Conservation (phyloP, 345 rosid genomes). For the Salix viminalis region DNA sequence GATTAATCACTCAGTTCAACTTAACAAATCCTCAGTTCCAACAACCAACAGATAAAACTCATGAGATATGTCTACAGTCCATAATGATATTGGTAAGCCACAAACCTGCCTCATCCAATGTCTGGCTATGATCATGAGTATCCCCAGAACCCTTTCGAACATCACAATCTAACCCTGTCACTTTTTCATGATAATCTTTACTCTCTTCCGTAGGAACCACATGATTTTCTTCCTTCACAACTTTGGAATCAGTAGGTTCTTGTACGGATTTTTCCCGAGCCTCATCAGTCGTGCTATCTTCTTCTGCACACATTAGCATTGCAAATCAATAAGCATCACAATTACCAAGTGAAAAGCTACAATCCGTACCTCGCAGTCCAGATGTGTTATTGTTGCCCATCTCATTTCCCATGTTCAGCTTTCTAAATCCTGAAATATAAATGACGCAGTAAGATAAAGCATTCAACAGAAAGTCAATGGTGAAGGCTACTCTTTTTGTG, state of each 20-base stretch:
- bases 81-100: background rate
- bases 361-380: conserved; percentile 35
- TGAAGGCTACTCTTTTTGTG: conserved; percentile 10
- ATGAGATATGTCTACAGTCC: no score
- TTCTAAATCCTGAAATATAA: conserved; percentile 41
- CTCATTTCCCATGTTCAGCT: conserved; percentile 52
- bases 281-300: conserved; percentile 8
- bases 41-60: background rate
- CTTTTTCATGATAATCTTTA: conserved; percentile 14
- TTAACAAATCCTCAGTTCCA: background rate
- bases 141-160: conserved; percentile 8
- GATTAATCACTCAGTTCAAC: background rate
- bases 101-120: conserved; percentile 16
- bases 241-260: conserved; percentile 16
- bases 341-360: background rate
- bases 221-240: conserved; percentile 18
- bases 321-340: background rate
- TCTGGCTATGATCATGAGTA: conserved; percentile 3
- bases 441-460: conserved; percentile 16
- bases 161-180: conserved; percentile 1
- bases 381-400: conserved; percentile 63
- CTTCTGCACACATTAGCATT: conserved; percentile 24
- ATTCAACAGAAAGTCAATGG: background rate
- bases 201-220: conserved; percentile 10
- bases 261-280: conserved; percentile 10